A percentile compares a stretch with the other conserved stretches of the same genome.
Conservation (phyloP, 108 stramenopile species). For the Nitzschia putrida region DNA sequence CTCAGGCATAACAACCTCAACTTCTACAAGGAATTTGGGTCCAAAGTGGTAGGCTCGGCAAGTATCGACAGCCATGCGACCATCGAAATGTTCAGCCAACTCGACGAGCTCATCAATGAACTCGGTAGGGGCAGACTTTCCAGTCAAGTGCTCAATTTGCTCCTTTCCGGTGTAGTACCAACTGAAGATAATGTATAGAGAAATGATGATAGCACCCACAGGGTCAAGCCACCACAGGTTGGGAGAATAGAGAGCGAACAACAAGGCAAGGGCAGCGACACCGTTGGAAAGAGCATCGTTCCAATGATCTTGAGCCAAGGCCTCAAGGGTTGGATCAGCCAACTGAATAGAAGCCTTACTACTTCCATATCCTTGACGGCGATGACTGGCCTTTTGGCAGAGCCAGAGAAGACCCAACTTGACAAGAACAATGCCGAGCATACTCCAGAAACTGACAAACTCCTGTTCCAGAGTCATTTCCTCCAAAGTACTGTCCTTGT, state of each 20-base stretch:
- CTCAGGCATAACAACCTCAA: constrained; percentile 89
- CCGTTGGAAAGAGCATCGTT: constrained; percentile 89
- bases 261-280: constrained; percentile 81
- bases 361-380: constrained; percentile 4
- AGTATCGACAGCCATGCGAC: constrained; percentile 79
- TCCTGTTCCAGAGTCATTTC: constrained; percentile 42
- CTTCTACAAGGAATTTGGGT: constrained; percentile 90
- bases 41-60: constrained; percentile 94
- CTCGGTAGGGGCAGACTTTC: constrained; percentile 83
- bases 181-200: constrained; percentile 86
- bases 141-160: constrained; percentile 91
- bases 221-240: constrained; percentile 85
- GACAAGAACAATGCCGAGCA: constrained; percentile 78
- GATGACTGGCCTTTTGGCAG: constrained; percentile 52
- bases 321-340: constrained; percentile 80
- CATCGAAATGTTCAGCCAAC: constrained; percentile 78
- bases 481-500: constrained; percentile 34
- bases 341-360: constrained; percentile 39
- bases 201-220: constrained; percentile 89
- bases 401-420: constrained; percentile 67
- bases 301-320: constrained; percentile 92
- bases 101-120: constrained; percentile 85
- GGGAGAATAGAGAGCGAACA: constrained; percentile 57
- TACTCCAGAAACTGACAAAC: constrained; percentile 58
- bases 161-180: constrained; percentile 91